Evolutionary conservation across 345 rosid species (phyloP), one percentile per base, ranked within the genome.

Genomic region (Sonneratia alba): DNA sequence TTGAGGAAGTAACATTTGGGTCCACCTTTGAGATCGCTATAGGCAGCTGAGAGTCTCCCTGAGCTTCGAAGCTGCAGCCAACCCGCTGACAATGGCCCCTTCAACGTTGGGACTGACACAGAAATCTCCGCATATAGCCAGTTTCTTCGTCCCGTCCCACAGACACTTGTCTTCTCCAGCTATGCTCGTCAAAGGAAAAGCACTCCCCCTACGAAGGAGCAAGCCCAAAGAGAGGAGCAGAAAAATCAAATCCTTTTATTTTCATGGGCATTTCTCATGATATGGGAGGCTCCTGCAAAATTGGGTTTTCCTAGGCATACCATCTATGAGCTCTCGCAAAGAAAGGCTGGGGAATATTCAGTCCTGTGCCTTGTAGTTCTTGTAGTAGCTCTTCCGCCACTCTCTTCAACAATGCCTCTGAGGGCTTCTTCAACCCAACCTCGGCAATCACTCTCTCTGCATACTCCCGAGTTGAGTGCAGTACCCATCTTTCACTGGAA

Each of bases 251-350:
- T 12, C 37, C 68, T 65, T 16, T 36, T 34, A 8, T 36, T 7
- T 8, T 47, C 51, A 4, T 8, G 13, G 51, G 15, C 15, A 47
- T 47, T 47, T 47, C 15, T 47, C 51, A 47, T 9, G 51, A 9
- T 9, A 47, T 9, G 51, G 57, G 22, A 62, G 27, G 66, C 7
- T 13, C 36, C 27, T 62, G 66, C 66, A 40, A 21, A 42, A 11
- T n/a, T 38, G 3, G 19, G 34, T 4, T 13, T 71, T 56, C 15
- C 47, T 40, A 40, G 51, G 79, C 88, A 74, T 61, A 88, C 95
- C 96, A 92, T 81, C 98, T 82, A 82, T 92, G 95, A 78, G 93
- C 91, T 82, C 84, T 92, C 80, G 67, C 83, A 83, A 92, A 92
- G 84, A 88, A 83, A 68, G 96, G 95, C 73, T 61, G 77, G 51